These are phyloP conservation scores for Purpureocillium takamizusanense DNA, from an alignment of 2,329 filamentous ascomycete genomes.

Conservation along the genomic window DNA sequence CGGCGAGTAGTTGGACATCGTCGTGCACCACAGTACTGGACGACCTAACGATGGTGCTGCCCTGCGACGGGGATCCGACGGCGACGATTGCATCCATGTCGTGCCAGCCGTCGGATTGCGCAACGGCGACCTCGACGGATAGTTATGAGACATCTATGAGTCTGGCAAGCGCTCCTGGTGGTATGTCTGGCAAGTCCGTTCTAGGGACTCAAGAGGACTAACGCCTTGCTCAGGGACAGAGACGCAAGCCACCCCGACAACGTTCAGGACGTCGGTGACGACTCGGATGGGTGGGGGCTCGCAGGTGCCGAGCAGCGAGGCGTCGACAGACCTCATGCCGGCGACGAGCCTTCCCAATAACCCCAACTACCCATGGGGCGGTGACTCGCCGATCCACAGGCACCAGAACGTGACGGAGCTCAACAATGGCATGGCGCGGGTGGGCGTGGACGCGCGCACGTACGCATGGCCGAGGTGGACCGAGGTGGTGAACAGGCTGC, in stretches of 20 bases:
- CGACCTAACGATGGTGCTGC: no score
- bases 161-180: no score
- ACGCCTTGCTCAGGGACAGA: conserved; percentile 1
- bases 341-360: conserved; percentile 16
- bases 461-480: conserved; percentile 1
- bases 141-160: no score
- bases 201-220: no score
- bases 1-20: no score
- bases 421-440: conserved; percentile 10
- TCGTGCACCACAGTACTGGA: no score
- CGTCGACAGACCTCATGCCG: not conserved
- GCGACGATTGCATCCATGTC: no score
- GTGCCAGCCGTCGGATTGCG: no score
- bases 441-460: not conserved
- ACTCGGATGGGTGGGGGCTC: not conserved
- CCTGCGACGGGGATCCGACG: no score
- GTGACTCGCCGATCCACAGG: conserved; percentile 23
- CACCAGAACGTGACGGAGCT: conserved; percentile 20
- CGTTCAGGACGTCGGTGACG: conserved; percentile 9
- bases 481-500: not conserved
- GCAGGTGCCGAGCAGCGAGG: not conserved
- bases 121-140: no score
- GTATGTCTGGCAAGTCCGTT: no score
- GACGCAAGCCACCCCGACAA: conserved; percentile 6
- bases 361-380: conserved; percentile 26